These are phyloP conservation scores for Agrocybe praecox DNA, from an alignment of 768 basidiomycete genomes.

Conservation along the genomic window DNA sequence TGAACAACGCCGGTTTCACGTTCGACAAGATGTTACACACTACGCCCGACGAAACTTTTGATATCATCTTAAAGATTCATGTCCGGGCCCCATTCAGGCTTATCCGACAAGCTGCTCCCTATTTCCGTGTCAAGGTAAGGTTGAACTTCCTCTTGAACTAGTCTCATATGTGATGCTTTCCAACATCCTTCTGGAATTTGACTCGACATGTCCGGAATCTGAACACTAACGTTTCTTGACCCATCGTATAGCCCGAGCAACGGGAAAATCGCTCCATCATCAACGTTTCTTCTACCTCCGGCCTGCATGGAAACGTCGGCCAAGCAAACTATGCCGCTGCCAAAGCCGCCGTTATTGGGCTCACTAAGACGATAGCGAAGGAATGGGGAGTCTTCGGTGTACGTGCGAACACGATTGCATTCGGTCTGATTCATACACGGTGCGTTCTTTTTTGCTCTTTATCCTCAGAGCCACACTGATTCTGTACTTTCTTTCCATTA, in stretches of 20 bases:
- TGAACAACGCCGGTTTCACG: conserved; percentile 85
- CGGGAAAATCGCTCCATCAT: conserved; percentile 75
- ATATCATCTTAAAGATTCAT: conserved; percentile 83
- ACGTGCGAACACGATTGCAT: conserved; percentile 81
- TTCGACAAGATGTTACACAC: conserved; percentile 90
- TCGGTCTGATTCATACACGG: conserved; percentile 78
- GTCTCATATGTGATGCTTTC: not conserved
- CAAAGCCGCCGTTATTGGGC: conserved; percentile 75
- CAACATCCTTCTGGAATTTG: not conserved
- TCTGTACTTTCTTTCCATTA: not conserved
- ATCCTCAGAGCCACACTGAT: not conserved
- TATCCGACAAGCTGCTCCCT: conserved; percentile 81
- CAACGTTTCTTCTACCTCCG: conserved; percentile 83
- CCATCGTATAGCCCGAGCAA: conserved; percentile 42
- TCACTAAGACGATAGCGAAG: conserved; percentile 86
- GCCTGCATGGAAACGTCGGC: conserved; percentile 86
- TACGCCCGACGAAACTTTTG: conserved; percentile 79
- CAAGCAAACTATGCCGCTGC: conserved; percentile 84
- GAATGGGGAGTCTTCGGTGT: conserved; percentile 87
- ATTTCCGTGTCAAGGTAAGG: conserved; percentile 74
- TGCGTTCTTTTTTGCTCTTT: conserved; percentile 25
- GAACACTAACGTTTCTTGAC: not conserved
- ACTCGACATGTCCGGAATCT: too few relatives aligned
- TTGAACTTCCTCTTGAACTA: not conserved
- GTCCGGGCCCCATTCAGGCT: conserved; percentile 87